Evolutionary conservation across 2,329 filamentous ascomycete genomes (phyloP), one percentile per base, ranked within the genome.

Genomic region (Fusarium albosuccineum): DNA sequence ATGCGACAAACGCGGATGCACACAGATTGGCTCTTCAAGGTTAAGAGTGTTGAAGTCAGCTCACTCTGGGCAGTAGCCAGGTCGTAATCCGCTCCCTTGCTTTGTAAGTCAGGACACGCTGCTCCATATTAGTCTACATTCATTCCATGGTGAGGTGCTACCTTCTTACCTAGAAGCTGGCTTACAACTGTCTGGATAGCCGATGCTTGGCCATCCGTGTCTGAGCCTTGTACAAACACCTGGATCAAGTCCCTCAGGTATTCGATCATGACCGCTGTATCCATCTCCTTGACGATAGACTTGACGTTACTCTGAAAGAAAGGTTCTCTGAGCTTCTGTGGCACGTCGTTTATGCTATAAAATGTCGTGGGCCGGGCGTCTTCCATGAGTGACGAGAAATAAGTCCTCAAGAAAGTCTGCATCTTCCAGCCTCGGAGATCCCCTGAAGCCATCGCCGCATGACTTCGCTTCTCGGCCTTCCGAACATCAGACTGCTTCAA

Each of bases 341-440:
- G 75, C 13, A 79, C 59, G 11, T 66, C 65, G 4, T 70, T 65
- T 30, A 80, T 66, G 26, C 59, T 66, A 26, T 73, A 74, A 50
- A 82, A 80, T 1, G 65, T 73, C 5, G 75, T 77, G 2, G 78
- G 79, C 4, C 75, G 75, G 8, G 78, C 63, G 0, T 74, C 72
- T 7, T 76, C 71, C 16, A 81, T 57, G 1, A 73, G 64, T 5
- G 74, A 64, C 1, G 76, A 70, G 22, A 83, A 75, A 50, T 80
- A 75, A 5, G 72, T 79, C 6, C 76, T 76, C 9, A 86, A 67
- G 55, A 86, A 82, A 4, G 76, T 79, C 55, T 81, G 78, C 29
- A 84, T 67, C 64, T 80, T 81, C 83, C 84, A 86, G 6, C 81
- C 83, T 30, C 75, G 73, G 13, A 81, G 33, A 29, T 80, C 75